Evolutionary conservation across 257 asterid species (phyloP).

Genomic region (Nicotiana benthamiana): DNA sequence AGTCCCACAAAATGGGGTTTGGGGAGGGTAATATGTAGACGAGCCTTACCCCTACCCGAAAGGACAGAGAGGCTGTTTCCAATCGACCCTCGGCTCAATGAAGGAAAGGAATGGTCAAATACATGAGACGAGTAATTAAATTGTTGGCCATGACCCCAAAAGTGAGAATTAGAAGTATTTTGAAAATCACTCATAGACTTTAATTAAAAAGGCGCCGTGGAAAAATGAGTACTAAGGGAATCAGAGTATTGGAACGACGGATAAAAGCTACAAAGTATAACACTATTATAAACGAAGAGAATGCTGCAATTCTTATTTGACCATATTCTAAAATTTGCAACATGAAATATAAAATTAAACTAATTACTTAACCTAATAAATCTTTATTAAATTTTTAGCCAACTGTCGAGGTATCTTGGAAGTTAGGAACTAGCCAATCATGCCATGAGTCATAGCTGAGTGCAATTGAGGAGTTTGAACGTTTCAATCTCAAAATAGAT

Average conservation of each 20-base stretch:
- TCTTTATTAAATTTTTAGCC: background rate
- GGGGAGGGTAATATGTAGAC: no score
- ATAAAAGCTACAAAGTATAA: background rate
- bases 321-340: background rate
- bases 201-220: background rate
- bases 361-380: background rate
- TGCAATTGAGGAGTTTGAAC: background rate
- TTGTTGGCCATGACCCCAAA: no score
- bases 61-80: no score
- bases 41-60: no score
- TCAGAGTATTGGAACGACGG: background rate
- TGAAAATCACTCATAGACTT: background rate
- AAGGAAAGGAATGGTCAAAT: no score
- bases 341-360: background rate
- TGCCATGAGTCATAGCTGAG: background rate
- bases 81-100: no score
- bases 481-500: background rate
- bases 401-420: background rate
- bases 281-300: background rate
- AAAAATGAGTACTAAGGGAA: background rate
- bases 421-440: background rate
- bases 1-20: no score
- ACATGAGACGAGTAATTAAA: no score
- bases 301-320: background rate
- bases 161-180: background rate